A percentile compares a stretch with the other conserved stretches of the same genome.
Evolutionary conservation across 805 yeast genomes (phyloP).

Genomic region (Scheffersomyces lignosus): DNA sequence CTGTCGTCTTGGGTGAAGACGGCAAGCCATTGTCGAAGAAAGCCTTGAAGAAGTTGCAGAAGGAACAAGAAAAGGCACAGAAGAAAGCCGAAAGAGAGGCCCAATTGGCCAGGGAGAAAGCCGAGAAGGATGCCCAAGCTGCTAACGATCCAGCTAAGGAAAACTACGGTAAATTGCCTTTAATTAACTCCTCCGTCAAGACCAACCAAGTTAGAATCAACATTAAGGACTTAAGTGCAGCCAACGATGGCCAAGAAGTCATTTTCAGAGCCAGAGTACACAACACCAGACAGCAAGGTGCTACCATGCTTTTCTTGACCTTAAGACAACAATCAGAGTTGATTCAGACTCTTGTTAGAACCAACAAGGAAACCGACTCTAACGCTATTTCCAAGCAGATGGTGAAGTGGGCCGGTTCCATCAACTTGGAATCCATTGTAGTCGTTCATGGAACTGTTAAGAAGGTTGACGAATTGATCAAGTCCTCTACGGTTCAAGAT

Average conservation of each 20-base stretch:
- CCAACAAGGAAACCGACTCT: slow-evolving; percentile 57
- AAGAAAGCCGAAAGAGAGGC: slow-evolving; percentile 94
- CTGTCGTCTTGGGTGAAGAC: slow-evolving; percentile 55
- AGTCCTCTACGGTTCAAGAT: slow-evolving; percentile 88
- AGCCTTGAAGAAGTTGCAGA: slow-evolving; percentile 91
- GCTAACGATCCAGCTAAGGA: slow-evolving; percentile 86
- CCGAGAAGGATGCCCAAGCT: slow-evolving; percentile 65
- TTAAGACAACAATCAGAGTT: slow-evolving; percentile 86
- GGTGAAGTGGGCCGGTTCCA: slow-evolving; percentile 92
- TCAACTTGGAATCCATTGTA: slow-evolving; percentile 88
- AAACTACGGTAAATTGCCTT: slow-evolving; percentile 86
- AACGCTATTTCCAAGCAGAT: slow-evolving; percentile 77
- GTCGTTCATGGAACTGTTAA: slow-evolving; percentile 82
- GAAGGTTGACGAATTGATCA: slow-evolving; percentile 83
- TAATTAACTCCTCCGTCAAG: slow-evolving; percentile 74
- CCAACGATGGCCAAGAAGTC: slow-evolving; percentile 72
- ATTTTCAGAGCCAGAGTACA: slow-evolving; percentile 93
- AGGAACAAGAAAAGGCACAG: slow-evolving; percentile 87
- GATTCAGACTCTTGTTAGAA: slow-evolving; percentile 83
- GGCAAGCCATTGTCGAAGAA: slow-evolving; percentile 91
- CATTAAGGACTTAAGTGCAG: slow-evolving; percentile 56
- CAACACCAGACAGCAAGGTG: slow-evolving; percentile 92
- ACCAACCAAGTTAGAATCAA: slow-evolving; percentile 65
- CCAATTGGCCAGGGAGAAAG: slow-evolving; percentile 81
- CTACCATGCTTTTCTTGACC: slow-evolving; percentile 86